A percentile compares a stretch with the other conserved stretches of the same genome.
Evolutionary conservation across 2,329 filamentous ascomycete species (phyloP).

Genomic region (Alternaria sp.): DNA sequence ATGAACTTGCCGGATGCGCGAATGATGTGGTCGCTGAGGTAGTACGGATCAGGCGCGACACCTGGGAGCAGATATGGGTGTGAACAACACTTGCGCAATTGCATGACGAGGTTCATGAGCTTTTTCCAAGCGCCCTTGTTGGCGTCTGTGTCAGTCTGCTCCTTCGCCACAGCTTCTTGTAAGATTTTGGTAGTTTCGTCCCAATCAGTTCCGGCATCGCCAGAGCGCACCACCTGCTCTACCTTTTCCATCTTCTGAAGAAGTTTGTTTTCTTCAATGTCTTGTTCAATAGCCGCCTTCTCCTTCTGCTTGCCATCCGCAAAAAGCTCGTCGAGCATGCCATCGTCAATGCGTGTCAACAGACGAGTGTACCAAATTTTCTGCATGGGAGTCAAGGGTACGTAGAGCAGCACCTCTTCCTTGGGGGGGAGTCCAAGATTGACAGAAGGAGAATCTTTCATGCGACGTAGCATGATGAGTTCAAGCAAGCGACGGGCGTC

Average conservation of each 20-base stretch:
- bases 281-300: constrained; percentile 48
- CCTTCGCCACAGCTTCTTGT: constrained; percentile 77
- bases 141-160: constrained; percentile 39
- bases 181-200: constrained; percentile 89
- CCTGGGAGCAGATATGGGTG: constrained; percentile 63
- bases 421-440: constrained; percentile 65
- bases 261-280: constrained; percentile 49
- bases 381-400: constrained; percentile 67
- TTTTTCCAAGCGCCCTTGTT: constrained; percentile 57
- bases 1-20: constrained; percentile 65
- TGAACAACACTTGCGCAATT: constrained; percentile 64
- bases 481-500: constrained; percentile 62
- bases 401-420: constrained; percentile 64
- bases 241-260: constrained; percentile 46
- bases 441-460: constrained; percentile 64
- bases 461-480: constrained; percentile 66
- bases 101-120: constrained; percentile 65
- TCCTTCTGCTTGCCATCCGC: constrained; percentile 57
- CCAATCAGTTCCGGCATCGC: constrained; percentile 49
- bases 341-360: constrained; percentile 62
- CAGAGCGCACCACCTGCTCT: constrained; percentile 36
- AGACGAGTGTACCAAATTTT: constrained; percentile 66
- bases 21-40: constrained; percentile 57
- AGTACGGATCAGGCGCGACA: constrained; percentile 57
- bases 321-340: constrained; percentile 63